Conservation (phyloP, 2,329 filamentous ascomycete genomes). For the Sordariomycetes sp. region DNA sequence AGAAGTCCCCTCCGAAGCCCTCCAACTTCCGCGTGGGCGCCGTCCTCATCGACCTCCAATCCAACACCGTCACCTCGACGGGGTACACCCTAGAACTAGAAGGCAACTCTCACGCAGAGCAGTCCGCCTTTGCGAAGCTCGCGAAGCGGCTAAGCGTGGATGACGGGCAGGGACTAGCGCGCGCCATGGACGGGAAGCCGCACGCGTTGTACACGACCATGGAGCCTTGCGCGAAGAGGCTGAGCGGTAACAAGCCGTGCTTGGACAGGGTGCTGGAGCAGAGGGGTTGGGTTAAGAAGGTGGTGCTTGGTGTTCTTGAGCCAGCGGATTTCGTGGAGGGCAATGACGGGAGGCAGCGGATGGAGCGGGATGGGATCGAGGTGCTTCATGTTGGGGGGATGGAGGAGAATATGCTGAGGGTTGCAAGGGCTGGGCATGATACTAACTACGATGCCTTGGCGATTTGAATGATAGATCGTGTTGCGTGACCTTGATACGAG, state of each 20-base stretch:
- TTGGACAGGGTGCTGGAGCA: conserved; percentile 64
- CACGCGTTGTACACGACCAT: conserved; percentile 76
- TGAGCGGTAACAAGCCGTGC: conserved; percentile 65
- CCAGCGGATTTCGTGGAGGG: conserved; percentile 80
- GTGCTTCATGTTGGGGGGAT: conserved; percentile 63
- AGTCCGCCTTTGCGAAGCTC: conserved; percentile 76
- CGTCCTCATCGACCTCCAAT: conserved; percentile 53
- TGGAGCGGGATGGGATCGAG: conserved; percentile 60
- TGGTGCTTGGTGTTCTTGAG: conserved; percentile 81
- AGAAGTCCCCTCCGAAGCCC: conserved; percentile 56
- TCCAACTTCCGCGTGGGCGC: conserved; percentile 93
- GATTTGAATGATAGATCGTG: background rate
- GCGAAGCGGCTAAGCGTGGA: conserved; percentile 15
- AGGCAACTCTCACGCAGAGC: conserved; percentile 94
- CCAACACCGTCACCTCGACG: conserved; percentile 53
- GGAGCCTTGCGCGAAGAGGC: conserved; percentile 65
- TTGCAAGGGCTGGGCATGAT: conserved; percentile 71
- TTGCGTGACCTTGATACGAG: background rate
- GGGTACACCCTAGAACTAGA: conserved; percentile 84
- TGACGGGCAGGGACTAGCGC: background rate
- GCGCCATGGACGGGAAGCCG: conserved; percentile 6
- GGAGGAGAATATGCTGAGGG: conserved; percentile 65
- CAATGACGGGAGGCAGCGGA: conserved; percentile 59
- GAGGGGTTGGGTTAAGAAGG: conserved; percentile 50
- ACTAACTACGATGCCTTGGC: background rate